Evolutionary conservation across 163 green algal genomes (phyloP).

Genomic region (Chlorella variabilis): DNA sequence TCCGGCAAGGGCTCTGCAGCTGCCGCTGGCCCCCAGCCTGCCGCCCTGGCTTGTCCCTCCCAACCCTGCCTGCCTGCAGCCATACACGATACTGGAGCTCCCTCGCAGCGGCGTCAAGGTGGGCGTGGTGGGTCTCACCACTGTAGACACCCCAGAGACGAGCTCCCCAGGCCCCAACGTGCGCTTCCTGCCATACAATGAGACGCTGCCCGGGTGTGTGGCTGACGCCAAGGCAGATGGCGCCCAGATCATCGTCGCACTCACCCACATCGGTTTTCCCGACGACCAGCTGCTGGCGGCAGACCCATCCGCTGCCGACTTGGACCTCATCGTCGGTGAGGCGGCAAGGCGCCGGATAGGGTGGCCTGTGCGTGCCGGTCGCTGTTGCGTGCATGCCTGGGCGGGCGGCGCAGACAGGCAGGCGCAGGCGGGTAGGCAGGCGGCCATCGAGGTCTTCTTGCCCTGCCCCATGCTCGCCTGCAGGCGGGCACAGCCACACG

Average conservation of each 20-base stretch:
- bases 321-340: constrained; percentile 15
- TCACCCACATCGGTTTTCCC: constrained; percentile 4
- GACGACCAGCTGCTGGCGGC: background rate
- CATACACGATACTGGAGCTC: background rate
- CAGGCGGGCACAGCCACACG: constrained; percentile 26
- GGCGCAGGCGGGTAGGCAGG: background rate
- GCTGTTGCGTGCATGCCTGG: no score
- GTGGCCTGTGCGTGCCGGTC: background rate
- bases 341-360: background rate
- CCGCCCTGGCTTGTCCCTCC: background rate
- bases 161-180: background rate
- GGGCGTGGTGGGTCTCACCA: constrained; percentile 10
- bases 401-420: no score
- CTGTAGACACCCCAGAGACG: background rate
- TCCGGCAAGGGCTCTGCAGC: no score
- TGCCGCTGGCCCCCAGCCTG: no score
- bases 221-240: background rate
- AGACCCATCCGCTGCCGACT: background rate
- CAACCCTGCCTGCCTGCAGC: background rate
- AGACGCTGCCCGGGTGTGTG: background rate
- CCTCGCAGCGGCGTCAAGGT: background rate
- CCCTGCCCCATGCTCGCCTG: background rate
- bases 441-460: no score
- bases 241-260: background rate
- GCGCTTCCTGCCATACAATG: background rate